Base-by-base conservation (phyloP, 768 basidiomycete genomes). In the Suillus alpinus region DNA sequence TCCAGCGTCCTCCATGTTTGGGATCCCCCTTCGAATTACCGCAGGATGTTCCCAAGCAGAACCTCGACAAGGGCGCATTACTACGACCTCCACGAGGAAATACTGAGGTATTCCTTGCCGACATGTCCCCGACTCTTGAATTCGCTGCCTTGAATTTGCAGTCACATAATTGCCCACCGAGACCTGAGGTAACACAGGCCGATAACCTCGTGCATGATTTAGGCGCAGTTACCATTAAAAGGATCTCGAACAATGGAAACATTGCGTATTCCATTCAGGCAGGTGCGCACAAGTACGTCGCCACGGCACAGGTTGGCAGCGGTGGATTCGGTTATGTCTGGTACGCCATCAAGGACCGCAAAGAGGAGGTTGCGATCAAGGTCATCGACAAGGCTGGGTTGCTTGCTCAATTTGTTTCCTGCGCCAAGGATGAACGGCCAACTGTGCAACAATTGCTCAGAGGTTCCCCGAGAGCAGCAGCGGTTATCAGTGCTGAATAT, bases 341-440 rank as follows among this genome's bases (percentile, higher is more conserved):
- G 60, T 57, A 56, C 14, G 62, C 56, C 31, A 57, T 61, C 23
- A 26, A 46, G 20, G 55, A 60, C 44, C 31, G 40, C 9, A 40
- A 56, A n/a, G 60, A 57, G 56, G 60, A 63, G 14, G 62, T 63
- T 16, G 62, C 62, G 2, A 58, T 61, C 36, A 63, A 62, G 34
- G 60, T 63, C 43, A 51, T 62, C n/a, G 61, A 53, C 37, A 62
- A 41, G 40, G 39, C 26, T 26, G 39, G 20, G 5, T 41, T 56
- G 10, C 53, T 55, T 26, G 37, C 36, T 4, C 53, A 20, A 55
- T 55, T 16, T 55, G 53, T 26, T 36, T 32, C 16, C 36, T 58
- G 32, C 32, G 4, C 44, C 55, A n/a, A 23, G 2, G 32, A 49
- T 16, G 37, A 36, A 10, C 26, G 34, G 9, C 32, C 23, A 16